Percentiles rank a stretch among this genome's conserved stretches.
Evolutionary conservation across 768 basidiomycete genomes (phyloP).

Genomic region (Collybiopsis luxurians): DNA sequence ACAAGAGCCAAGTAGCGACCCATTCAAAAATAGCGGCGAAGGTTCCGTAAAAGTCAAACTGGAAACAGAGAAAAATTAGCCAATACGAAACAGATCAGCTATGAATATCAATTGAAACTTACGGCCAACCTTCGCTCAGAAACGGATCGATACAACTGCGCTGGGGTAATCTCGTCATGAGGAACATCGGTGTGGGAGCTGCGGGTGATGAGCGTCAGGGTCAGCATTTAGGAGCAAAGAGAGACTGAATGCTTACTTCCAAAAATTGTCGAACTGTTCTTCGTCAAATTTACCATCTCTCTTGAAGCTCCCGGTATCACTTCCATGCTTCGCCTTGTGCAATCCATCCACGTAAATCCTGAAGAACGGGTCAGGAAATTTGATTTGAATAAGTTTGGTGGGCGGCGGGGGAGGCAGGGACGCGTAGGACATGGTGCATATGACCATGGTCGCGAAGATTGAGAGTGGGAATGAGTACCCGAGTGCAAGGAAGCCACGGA

Average conservation of each 20-base stretch:
- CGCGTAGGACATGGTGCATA: constrained; percentile 5
- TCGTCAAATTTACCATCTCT: background rate
- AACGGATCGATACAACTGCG: background rate
- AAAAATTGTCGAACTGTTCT: background rate
- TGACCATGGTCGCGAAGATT: constrained; percentile 1
- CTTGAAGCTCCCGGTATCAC: constrained; percentile 1
- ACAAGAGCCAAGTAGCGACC: background rate
- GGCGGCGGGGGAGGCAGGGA: constrained; percentile 1
- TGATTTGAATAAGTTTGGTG: background rate
- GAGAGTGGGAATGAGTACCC: background rate
- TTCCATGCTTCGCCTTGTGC: constrained; percentile 2
- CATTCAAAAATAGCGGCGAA: constrained; percentile 1
- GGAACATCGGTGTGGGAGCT: constrained; percentile 1
- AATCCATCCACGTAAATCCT: constrained; percentile 4
- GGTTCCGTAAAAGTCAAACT: constrained; percentile 1
- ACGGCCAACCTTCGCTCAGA: background rate
- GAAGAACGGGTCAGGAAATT: constrained; percentile 9
- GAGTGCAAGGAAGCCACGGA: constrained; percentile 5
- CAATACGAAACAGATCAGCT: background rate
- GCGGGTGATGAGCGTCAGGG: background rate
- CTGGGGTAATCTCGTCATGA: background rate
- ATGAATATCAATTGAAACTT: background rate
- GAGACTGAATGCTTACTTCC: background rate
- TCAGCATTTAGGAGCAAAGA: background rate
- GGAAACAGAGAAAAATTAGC: background rate